Percentiles rank a stretch among this genome's conserved stretches.
These are phyloP conservation scores for Besnoitia besnoiti DNA, from an alignment of 169 alveolate species.

Conservation along the genomic window DNA sequence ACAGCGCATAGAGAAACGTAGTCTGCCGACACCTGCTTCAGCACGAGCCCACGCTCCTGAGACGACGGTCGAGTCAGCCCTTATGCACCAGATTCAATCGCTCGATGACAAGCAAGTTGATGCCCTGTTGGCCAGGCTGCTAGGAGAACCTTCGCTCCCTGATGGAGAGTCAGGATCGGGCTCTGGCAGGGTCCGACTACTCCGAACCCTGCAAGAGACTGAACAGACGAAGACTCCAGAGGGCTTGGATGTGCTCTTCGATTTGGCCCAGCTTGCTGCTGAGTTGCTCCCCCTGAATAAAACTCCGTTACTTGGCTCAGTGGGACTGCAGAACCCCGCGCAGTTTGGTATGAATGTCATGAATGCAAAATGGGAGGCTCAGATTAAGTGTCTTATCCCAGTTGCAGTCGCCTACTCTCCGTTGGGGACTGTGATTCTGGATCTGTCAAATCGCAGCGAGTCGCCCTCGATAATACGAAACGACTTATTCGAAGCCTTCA, in stretches of 20 bases:
- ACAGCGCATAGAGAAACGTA: background rate
- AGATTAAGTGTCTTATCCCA: constrained; percentile 45
- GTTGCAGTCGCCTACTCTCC: constrained; percentile 6
- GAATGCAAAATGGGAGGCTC: constrained; percentile 37
- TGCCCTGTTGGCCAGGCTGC: background rate
- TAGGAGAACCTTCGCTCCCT: background rate
- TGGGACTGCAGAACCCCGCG: background rate
- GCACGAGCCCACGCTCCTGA: background rate
- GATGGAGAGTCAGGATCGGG: background rate
- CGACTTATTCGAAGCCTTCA: constrained; percentile 38
- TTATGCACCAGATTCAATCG: background rate
- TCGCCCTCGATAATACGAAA: constrained; percentile 31
- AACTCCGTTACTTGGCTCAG: background rate
- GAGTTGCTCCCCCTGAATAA: background rate
- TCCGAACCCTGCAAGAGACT: background rate
- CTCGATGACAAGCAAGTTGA: background rate
- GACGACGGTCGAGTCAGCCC: background rate
- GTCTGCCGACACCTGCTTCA: background rate
- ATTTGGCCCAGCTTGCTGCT: background rate
- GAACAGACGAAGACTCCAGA: background rate
- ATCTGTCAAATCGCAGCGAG: background rate
- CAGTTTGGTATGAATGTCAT: constrained; percentile 38
- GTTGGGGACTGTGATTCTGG: constrained; percentile 33
- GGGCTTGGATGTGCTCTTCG: background rate
- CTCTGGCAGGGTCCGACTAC: background rate